Evolutionary conservation across 2,329 filamentous ascomycete species (phyloP), one percentile per base, ranked within the genome.

Genomic region (Aspergillus awamori): DNA sequence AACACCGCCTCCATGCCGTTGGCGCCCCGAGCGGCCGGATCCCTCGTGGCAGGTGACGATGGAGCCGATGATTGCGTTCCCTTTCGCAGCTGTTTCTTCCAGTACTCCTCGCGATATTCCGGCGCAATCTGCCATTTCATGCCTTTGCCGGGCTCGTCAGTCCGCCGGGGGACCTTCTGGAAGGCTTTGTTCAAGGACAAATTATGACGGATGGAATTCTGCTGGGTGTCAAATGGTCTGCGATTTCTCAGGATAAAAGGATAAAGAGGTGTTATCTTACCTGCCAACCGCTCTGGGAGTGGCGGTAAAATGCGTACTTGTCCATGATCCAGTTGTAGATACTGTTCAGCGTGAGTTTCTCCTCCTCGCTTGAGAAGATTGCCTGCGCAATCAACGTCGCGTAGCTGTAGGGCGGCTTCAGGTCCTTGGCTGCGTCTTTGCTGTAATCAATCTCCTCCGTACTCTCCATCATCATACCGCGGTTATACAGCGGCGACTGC

Each of bases 101-200:
- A 85, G 82, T 97, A 96, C 57, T 97, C 94, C 17, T 97, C 92
- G 53, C 90, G 88, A 66, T 89, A 86, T 65, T 96, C 91, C 1
- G 91, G 85, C 4, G 92, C 88, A 71, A 99, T 93, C 77, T 94
- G 92, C 95, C 95, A 99, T 75, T 98, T 98, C 93, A 97, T 98
- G 28, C 95, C 95, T 76, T 99, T 99, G 11, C 95, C 95, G 22
- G 95, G 95, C 74, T 99, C 95, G 69, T 98, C 92, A 0, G 93
- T 97, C 15, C 91, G 89, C 51, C 95, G 89, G 3, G 95, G 91
- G 8, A 97, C 90, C 76, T 99, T 99, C 69, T 93, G 89, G 72
- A 99, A 99, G 0, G 90, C 88, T 74, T 97, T 97, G 76, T 96
- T 98, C 45, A 99, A 80, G 1, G 95, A 98, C 13, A 99, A 79